These are phyloP conservation scores for Cladosporium phlei DNA, from an alignment of 2,329 filamentous ascomycete species.

Conservation along the genomic window DNA sequence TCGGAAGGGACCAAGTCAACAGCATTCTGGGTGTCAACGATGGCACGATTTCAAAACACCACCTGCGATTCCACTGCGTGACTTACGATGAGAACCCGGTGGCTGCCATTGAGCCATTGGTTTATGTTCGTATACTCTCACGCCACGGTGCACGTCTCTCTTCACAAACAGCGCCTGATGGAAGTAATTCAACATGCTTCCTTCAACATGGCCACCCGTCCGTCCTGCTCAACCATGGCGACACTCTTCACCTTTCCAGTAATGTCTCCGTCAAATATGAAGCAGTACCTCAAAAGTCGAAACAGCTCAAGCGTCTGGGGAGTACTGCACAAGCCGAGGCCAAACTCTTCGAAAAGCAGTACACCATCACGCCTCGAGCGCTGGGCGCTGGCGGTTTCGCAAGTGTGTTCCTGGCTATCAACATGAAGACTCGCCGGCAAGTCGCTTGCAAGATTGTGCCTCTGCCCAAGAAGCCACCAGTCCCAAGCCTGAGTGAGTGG, in stretches of 20 bases:
- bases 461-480: conserved; percentile 32
- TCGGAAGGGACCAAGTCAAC: conserved; percentile 28
- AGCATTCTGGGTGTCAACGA: conserved; percentile 25
- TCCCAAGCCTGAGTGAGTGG: conserved; percentile 2
- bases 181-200: conserved; percentile 10
- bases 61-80: conserved; percentile 45
- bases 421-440: conserved; percentile 52
- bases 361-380: conserved; percentile 44
- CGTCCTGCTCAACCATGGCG: conserved; percentile 42
- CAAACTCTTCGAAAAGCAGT: conserved; percentile 45
- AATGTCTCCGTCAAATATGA: conserved; percentile 27
- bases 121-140: conserved; percentile 46
- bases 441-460: conserved; percentile 65
- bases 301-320: conserved; percentile 3
- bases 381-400: conserved; percentile 54
- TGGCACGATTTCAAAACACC: conserved; percentile 40
- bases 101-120: conserved; percentile 37
- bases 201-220: neutral
- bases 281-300: neutral
- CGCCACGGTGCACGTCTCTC: conserved; percentile 36
- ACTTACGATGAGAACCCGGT: conserved; percentile 39
- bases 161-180: neutral
- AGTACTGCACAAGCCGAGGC: conserved; percentile 2
- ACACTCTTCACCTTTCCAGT: conserved; percentile 34
- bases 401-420: conserved; percentile 51